Base-by-base conservation (phyloP, 306 rosid species). In the Carpinus fangiana region DNA sequence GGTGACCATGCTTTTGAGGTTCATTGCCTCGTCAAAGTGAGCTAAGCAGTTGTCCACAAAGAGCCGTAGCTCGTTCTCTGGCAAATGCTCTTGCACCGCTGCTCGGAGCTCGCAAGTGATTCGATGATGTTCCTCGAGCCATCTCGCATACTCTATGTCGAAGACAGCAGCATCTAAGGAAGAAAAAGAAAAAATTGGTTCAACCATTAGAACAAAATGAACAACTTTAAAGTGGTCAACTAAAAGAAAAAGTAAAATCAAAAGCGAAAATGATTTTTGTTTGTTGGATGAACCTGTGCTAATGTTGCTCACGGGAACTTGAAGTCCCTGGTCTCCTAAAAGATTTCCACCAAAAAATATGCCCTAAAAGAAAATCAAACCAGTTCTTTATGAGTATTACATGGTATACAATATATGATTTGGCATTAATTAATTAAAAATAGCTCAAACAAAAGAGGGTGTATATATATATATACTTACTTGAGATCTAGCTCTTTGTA, bases 71-170 rank as follows among this genome's bases (percentile, higher is more conserved):
- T 93, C 99, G 23, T 89, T 90, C 81, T 95, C 99, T 0, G 89
- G 88, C 16, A 90, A 64, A 72, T 90, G 97, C 56, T 95, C 96
- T 46, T 95, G 93, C 65, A 95, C 90, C 6, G 96, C 99, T 1
- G 96, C 98, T 82, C 98, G 83, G 21, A 95, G 88, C 84, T 95
- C 98, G 41, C 94, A 85, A 85, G 87, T 89, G 36, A 91, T 23
- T 0, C 96, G 90, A 52, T 93, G 96, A 73, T 95, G 90, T 77
- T 95, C 98, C 81, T 95, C 99, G 1, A 82, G 53, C 99, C 99
- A 95, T 70, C 98, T 87, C 2, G 84, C 85, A 57, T 90, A 95
- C 60, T 95, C 99, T 20, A 93, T 84, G 60, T 95, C 99, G 54
- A 95, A 95, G 83, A 93, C 76, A 7, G 94, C 92, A 16, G 92